phyloP scores from a whole-genome alignment of 2,329 filamentous ascomycete species.

The Calonectria naviculata region DNA sequence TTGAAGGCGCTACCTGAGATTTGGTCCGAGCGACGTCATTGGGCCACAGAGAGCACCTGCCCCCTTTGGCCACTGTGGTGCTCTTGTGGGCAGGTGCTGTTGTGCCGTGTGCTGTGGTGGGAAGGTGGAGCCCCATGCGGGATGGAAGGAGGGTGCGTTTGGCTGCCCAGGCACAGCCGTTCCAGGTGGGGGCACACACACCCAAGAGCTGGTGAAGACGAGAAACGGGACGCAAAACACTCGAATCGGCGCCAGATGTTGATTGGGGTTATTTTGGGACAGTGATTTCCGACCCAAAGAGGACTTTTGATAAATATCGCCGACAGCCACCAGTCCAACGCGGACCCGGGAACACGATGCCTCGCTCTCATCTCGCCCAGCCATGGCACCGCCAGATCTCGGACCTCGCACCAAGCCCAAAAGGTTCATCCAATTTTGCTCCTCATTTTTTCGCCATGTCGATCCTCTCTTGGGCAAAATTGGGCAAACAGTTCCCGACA shows the following conservation, averaged over 20 bases:
- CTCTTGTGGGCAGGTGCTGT: background rate
- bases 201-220: background rate
- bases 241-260: background rate
- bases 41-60: constrained; percentile 1
- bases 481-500: constrained; percentile 11
- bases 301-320: background rate
- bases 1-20: constrained; percentile 1
- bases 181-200: background rate
- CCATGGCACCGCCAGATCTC: background rate
- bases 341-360: background rate
- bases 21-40: constrained; percentile 10
- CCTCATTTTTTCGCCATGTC: background rate
- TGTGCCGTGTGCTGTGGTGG: background rate
- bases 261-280: background rate
- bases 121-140: background rate
- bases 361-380: background rate
- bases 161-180: background rate
- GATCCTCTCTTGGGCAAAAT: background rate
- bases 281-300: too few relatives aligned
- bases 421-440: background rate
- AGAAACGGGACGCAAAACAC: background rate
- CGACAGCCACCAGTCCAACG: background rate
- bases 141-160: background rate
- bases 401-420: constrained; percentile 3
- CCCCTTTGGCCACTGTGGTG: background rate